Evolutionary conservation across 495 filamentous ascomycete species (phyloP).

Genomic region (Cetradonia linearis): DNA sequence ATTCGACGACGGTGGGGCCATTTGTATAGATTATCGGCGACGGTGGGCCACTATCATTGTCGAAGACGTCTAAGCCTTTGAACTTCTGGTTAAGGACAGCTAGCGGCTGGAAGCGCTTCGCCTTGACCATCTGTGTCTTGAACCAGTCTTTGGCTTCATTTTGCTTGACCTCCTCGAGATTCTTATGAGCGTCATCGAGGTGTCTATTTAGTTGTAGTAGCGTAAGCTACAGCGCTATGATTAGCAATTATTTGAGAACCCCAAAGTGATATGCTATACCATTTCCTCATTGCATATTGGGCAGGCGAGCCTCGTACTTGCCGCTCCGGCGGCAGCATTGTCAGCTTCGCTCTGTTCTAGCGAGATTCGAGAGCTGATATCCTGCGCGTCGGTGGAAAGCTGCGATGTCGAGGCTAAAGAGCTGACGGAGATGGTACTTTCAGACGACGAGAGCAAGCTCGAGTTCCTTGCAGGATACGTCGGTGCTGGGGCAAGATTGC

Average conservation of each 20-base stretch:
- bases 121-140: conserved; percentile 88
- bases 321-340: conserved; percentile 40
- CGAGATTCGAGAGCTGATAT: conserved; percentile 49
- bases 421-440: conserved; percentile 49
- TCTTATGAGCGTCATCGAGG: conserved; percentile 86
- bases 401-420: conserved; percentile 55
- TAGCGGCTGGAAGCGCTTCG: conserved; percentile 89
- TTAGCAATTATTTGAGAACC: conserved; percentile 18
- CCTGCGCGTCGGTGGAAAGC: conserved; percentile 46
- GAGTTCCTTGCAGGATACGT: conserved; percentile 46
- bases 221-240: conserved; percentile 57
- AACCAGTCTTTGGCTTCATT: conserved; percentile 99
- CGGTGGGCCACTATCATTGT: conserved; percentile 53
- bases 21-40: conserved; percentile 16
- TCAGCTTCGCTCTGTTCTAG: conserved; percentile 41
- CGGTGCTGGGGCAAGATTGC: conserved; percentile 61
- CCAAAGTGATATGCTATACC: conserved; percentile 38
- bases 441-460: conserved; percentile 48
- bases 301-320: conserved; percentile 63
- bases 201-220: conserved; percentile 88
- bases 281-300: conserved; percentile 97
- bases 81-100: conserved; percentile 90
- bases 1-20: conserved; percentile 29
- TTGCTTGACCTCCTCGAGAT: conserved; percentile 85
- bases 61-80: conserved; percentile 94